Conservation (phyloP, 1,139 yeast species). For the Nakaseomyces delphensis region DNA sequence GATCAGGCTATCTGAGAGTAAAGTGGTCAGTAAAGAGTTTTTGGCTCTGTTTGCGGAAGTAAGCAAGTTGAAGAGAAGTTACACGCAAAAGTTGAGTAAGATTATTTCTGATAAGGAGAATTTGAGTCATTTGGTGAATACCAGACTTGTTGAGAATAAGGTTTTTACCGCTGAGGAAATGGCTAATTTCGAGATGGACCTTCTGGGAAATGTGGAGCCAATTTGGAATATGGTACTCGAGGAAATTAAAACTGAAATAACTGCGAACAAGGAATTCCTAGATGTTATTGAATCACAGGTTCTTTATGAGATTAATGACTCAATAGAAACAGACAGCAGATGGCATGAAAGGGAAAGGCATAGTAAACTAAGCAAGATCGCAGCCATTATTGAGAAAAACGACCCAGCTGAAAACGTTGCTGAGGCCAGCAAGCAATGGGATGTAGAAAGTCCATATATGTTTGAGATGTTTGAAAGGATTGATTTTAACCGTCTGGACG, state of each 20-base stretch:
- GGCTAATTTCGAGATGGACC: slow-evolving; percentile 36
- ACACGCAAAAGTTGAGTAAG: slow-evolving; percentile 42
- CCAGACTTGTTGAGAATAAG: slow-evolving; percentile 25
- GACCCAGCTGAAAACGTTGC: slow-evolving; percentile 2
- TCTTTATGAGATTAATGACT: slow-evolving; percentile 45
- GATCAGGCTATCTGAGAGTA: slow-evolving; percentile 38
- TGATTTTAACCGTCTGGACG: slow-evolving; percentile 57
- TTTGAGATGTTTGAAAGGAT: slow-evolving; percentile 69
- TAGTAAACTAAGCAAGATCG: slow-evolving; percentile 25
- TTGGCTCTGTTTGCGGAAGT: slow-evolving; percentile 48
- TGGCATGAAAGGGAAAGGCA: slow-evolving; percentile 38
- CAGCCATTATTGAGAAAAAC: slow-evolving; percentile 14
- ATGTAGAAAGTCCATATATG: slow-evolving; percentile 65
- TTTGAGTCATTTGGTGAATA: slow-evolving; percentile 31
- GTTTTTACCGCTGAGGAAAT: slow-evolving; percentile 29
- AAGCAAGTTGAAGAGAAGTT: slow-evolving; percentile 40
- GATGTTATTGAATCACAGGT: slow-evolving; percentile 48
- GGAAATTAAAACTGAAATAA: slow-evolving; percentile 44
- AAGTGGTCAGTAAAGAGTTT: slow-evolving; percentile 40
- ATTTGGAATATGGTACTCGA: slow-evolving; percentile 51
- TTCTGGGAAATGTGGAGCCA: slow-evolving; percentile 45
- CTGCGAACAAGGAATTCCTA: slow-evolving; percentile 43
- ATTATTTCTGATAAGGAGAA: slow-evolving; percentile 39
- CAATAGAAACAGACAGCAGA: slow-evolving; percentile 45
- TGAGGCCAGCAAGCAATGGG: slow-evolving; percentile 41